phyloP scores from a whole-genome alignment of 2,329 filamentous ascomycete species.

The Aspergillus chevalieri region DNA sequence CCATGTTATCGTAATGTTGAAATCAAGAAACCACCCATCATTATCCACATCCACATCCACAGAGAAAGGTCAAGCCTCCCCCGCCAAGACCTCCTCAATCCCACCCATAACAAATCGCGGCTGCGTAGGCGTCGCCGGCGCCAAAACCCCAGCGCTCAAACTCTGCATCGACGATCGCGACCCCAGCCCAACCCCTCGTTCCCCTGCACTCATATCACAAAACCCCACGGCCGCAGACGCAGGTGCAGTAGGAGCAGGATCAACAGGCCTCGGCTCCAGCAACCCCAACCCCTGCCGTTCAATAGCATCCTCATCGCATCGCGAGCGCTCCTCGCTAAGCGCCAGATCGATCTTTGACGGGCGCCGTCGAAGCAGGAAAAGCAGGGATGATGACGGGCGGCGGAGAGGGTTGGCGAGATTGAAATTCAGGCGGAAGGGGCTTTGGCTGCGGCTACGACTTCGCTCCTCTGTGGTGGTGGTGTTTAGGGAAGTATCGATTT shows the following conservation, averaged over 20 bases:
- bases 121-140: slow-evolving; percentile 12
- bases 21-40: background rate
- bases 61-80: slow-evolving; percentile 21
- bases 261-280: slow-evolving; percentile 41
- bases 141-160: slow-evolving; percentile 14
- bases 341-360: slow-evolving; percentile 41
- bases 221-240: slow-evolving; percentile 10
- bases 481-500: no score
- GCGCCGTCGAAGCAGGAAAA: slow-evolving; percentile 33
- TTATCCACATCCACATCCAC: background rate
- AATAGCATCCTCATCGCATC: slow-evolving; percentile 32
- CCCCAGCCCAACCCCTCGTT: background rate
- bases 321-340: slow-evolving; percentile 37
- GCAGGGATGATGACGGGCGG: slow-evolving; percentile 23
- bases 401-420: slow-evolving; percentile 16
- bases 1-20: background rate
- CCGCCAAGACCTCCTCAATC: slow-evolving; percentile 45
- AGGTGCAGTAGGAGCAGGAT: slow-evolving; percentile 22
- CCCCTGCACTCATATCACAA: background rate
- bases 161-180: slow-evolving; percentile 5
- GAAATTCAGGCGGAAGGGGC: slow-evolving; percentile 12
- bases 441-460: slow-evolving; percentile 21
- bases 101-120: slow-evolving; percentile 42
- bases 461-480: no score
- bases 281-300: slow-evolving; percentile 38